phyloP scores from a whole-genome alignment of 1,284 basidiomycete genomes.

The Hymenochaete sp. region DNA sequence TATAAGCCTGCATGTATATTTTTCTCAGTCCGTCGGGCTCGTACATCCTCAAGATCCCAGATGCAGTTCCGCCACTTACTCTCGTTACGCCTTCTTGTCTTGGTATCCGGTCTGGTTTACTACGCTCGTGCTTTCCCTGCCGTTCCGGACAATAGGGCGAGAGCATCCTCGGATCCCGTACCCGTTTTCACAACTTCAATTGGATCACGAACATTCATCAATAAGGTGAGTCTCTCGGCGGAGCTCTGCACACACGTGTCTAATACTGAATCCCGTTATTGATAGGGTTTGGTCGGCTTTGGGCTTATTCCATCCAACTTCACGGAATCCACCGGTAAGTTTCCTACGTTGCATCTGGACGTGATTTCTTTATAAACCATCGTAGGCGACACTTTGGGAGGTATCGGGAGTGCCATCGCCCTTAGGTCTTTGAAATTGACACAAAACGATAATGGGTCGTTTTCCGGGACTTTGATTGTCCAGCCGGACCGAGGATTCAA shows the following conservation, averaged over 20 bases:
- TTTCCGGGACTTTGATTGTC: constrained; percentile 34
- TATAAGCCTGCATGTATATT: too few species aligned
- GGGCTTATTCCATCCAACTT: constrained; percentile 32
- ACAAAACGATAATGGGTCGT: constrained; percentile 25
- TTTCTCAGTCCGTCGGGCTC: too few species aligned
- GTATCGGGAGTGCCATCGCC: constrained; percentile 31
- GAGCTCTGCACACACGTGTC: not conserved
- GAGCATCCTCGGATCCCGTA: not conserved
- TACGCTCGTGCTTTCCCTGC: not conserved
- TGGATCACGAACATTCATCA: constrained; percentile 20
- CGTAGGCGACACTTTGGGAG: constrained; percentile 31
- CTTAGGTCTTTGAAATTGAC: constrained; percentile 24
- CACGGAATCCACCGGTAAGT: constrained; percentile 29
- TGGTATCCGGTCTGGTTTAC: too few species aligned
- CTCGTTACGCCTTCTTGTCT: too few species aligned
- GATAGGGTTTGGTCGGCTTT: constrained; percentile 31
- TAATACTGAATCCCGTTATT: not conserved
- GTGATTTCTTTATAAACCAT: constrained; percentile 10
- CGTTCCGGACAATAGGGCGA: not conserved
- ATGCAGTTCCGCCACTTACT: too few species aligned
- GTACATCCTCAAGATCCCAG: too few species aligned
- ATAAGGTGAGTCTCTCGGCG: constrained; percentile 16
- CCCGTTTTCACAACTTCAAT: too few species aligned
- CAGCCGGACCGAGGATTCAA: constrained; percentile 44
- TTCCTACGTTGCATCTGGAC: constrained; percentile 12